These are phyloP conservation scores for Karstenula rhodostoma DNA, from an alignment of 2,329 filamentous ascomycete genomes.

Conservation along the genomic window DNA sequence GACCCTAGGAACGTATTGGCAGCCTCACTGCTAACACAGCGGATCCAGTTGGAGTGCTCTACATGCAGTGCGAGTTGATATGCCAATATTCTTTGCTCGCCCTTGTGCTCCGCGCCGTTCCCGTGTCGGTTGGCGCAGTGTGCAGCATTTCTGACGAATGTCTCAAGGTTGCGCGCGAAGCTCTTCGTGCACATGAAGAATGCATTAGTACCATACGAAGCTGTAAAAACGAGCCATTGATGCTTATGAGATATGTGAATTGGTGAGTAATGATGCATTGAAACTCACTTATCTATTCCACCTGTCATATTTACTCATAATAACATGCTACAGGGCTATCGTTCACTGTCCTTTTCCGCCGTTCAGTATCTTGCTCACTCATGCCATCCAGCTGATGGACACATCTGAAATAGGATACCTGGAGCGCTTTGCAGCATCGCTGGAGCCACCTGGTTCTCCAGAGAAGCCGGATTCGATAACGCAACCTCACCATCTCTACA, in stretches of 20 bases:
- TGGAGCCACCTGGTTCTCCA: not conserved
- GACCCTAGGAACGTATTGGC: slow-evolving; percentile 5
- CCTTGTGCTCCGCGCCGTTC: slow-evolving; percentile 43
- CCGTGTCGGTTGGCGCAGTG: slow-evolving; percentile 20
- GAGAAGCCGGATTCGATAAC: not conserved
- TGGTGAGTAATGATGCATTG: slow-evolving; percentile 35
- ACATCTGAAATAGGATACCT: not conserved
- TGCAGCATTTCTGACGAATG: slow-evolving; percentile 36
- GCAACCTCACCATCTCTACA: slow-evolving; percentile 1
- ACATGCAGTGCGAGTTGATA: slow-evolving; percentile 47
- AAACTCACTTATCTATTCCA: not conserved
- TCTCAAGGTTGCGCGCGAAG: slow-evolving; percentile 40
- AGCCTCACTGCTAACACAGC: slow-evolving; percentile 5
- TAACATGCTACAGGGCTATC: slow-evolving; percentile 39
- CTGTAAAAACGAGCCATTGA: slow-evolving; percentile 31
- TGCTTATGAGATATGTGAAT: slow-evolving; percentile 46
- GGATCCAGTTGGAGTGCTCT: slow-evolving; percentile 41
- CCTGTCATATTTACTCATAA: not conserved
- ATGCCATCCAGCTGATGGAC: slow-evolving; percentile 31
- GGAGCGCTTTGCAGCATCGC: slow-evolving; percentile 1
- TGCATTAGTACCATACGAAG: slow-evolving; percentile 38
- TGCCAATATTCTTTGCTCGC: slow-evolving; percentile 47
- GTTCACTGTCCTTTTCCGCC: slow-evolving; percentile 50
- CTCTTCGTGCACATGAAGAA: slow-evolving; percentile 44
- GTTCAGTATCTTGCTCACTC: slow-evolving; percentile 50